phyloP scores from a whole-genome alignment of 192 early-diverging fungal species.

The Diversispora epigaea region DNA sequence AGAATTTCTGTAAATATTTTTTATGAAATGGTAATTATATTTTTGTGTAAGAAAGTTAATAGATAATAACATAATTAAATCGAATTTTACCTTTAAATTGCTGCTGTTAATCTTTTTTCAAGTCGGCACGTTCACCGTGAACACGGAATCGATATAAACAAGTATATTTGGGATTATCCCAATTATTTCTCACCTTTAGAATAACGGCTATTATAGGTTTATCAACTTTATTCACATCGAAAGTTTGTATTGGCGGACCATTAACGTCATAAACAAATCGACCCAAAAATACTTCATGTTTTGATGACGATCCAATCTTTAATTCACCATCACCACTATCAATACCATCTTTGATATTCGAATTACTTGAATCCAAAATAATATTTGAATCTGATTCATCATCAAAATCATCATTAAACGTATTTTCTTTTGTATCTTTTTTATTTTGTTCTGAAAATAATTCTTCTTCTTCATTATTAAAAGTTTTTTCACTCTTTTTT shows the following conservation, averaged over 20 bases:
- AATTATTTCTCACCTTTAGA: conserved; percentile 65
- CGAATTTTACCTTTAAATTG: no score
- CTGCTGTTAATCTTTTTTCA: neutral
- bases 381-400: conserved; percentile 1
- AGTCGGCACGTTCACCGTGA: conserved; percentile 30
- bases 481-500: neutral
- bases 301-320: conserved; percentile 22
- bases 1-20: no score
- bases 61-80: no score
- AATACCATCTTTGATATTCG: neutral
- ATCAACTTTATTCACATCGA: conserved; percentile 32
- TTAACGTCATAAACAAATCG: conserved; percentile 22
- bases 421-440: neutral
- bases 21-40: no score
- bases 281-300: conserved; percentile 6
- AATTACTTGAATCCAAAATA: neutral
- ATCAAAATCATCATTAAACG: neutral
- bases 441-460: neutral
- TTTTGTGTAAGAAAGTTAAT: no score
- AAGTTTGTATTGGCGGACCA: conserved; percentile 21
- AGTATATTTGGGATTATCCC: conserved; percentile 69
- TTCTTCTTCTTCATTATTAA: neutral
- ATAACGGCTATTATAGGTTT: conserved; percentile 49
- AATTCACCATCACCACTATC: neutral
- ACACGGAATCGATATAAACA: conserved; percentile 76